Evolutionary conservation across 2,329 filamentous ascomycete genomes (phyloP).

Genomic region (Exophiala oligosperma): DNA sequence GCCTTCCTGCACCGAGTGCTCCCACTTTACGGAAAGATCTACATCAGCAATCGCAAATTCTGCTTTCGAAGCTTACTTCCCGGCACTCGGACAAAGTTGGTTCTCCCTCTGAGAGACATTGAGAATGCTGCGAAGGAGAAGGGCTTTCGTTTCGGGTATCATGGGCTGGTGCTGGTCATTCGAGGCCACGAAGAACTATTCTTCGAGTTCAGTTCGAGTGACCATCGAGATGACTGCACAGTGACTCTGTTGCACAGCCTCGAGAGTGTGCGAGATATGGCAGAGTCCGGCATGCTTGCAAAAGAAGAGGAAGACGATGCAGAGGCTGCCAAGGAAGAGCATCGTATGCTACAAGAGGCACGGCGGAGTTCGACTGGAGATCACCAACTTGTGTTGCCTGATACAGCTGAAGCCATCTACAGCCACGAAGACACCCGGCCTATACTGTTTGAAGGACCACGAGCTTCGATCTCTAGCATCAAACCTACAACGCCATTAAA

Average conservation of each 20-base stretch:
- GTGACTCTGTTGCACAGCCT: slow-evolving; percentile 76
- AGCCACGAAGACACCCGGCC: slow-evolving; percentile 37
- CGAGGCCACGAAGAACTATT: slow-evolving; percentile 93
- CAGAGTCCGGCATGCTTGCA: slow-evolving; percentile 67
- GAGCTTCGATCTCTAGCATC: slow-evolving; percentile 85
- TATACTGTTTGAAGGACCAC: slow-evolving; percentile 79
- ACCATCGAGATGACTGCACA: slow-evolving; percentile 83
- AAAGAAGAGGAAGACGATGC: slow-evolving; percentile 70
- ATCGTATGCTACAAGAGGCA: slow-evolving; percentile 76
- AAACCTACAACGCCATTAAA: slow-evolving; percentile 77
- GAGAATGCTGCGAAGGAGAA: slow-evolving; percentile 94
- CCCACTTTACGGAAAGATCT: slow-evolving; percentile 94
- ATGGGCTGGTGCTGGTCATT: slow-evolving; percentile 88
- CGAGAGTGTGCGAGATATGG: slow-evolving; percentile 69
- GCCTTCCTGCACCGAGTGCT: slow-evolving; percentile 87
- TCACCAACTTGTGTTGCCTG: slow-evolving; percentile 23
- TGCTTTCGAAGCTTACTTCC: slow-evolving; percentile 92
- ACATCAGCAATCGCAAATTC: slow-evolving; percentile 82
- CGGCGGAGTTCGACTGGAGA: slow-evolving; percentile 50
- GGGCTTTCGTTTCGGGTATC: slow-evolving; percentile 88
- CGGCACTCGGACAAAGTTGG: slow-evolving; percentile 87
- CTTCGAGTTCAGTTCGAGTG: slow-evolving; percentile 81
- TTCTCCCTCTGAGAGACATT: slow-evolving; percentile 85
- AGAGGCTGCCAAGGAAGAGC: slow-evolving; percentile 75
- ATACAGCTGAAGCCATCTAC: slow-evolving; percentile 28